Conservation (phyloP, 2,329 filamentous ascomycete species). For the Onygenales sp. region DNA sequence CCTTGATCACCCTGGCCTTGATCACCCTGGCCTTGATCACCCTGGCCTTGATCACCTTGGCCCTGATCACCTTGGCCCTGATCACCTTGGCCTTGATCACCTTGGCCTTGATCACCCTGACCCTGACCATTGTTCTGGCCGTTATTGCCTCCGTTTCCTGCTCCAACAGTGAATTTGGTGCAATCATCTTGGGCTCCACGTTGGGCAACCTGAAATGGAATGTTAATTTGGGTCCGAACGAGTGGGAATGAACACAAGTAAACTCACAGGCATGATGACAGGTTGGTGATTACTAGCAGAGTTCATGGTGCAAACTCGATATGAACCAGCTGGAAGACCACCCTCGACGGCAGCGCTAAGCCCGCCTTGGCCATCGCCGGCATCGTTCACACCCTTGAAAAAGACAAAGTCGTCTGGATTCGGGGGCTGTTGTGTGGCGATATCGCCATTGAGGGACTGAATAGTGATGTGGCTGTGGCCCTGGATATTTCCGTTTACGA, state of each 20-base stretch:
- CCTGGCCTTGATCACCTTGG: conserved; percentile 2
- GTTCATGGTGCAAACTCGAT: conserved; percentile 45
- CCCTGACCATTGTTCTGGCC: conserved; percentile 1
- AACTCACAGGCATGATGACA: conserved; percentile 43
- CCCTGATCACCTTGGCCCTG: conserved; percentile 4
- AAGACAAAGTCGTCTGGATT: conserved; percentile 41
- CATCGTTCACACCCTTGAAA: conserved; percentile 51
- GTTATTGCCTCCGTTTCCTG: conserved; percentile 7
- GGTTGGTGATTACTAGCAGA: conserved; percentile 46
- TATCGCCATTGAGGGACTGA: conserved; percentile 35
- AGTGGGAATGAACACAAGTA: conserved; percentile 4
- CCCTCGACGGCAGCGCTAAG: conserved; percentile 36
- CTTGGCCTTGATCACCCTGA: neutral
- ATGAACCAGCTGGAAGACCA: conserved; percentile 40
- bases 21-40: neutral
- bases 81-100: conserved; percentile 3
- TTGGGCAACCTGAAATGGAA: conserved; percentile 32
- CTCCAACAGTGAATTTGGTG: conserved; percentile 37
- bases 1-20: neutral
- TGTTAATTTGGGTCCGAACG: neutral
- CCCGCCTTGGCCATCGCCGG: conserved; percentile 38
- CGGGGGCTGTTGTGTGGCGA: conserved; percentile 27
- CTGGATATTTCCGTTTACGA: conserved; percentile 31
- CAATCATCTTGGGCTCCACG: conserved; percentile 46
- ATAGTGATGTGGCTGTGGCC: conserved; percentile 39